Evolutionary conservation across 1,284 basidiomycete species (phyloP), one percentile per base, ranked within the genome.

Genomic region (Ganoderma lucidum): DNA sequence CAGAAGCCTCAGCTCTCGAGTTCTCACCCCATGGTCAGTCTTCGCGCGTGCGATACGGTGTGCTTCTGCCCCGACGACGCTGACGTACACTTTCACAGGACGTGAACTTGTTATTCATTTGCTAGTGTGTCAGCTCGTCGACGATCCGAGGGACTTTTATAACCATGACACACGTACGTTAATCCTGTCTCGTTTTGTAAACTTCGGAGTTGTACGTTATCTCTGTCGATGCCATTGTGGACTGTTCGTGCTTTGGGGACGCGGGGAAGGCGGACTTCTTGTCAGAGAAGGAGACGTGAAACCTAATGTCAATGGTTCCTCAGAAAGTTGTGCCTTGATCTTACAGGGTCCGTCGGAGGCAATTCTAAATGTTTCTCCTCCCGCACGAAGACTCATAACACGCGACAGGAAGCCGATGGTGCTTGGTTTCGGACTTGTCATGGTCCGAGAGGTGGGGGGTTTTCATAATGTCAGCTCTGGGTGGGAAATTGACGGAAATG

Each of bases 1-100:
- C 96, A 97, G 85, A 96, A 95, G 80, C 95, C 95, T 12, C 74
- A 92, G 88, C 83, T 93, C 45, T 92, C 92, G 55, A 86, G 88
- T 74, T 94, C 93, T 42, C 93, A 94, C 76, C 93, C 92, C 0
- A 93, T 94, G 80, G 92, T 92, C 75, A 75, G 85, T 81, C 12
- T 1, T 45, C 30, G 59, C 39, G 63, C 32, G 9, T 58, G n/a
- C 10, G 30, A 51, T 63, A 42, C 66, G 39, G 53, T 62, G 58
- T 53, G 64, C 39, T 35, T 28, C 48, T 71, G 60, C 41, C 15
- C 30, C 12, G 37, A 35, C 42, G 59, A 51, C 41, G 30, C 67
- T 64, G 60, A 64, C 63, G 62, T 64, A 23, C 51, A 6, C 2
- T 30, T 61, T 12, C 30, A 0, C 64, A 88, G 88, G 88, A 90